These are phyloP conservation scores for Sorghum bicolor DNA, from an alignment of 176 grass and related monocot species.

Conservation along the genomic window Sorghum_bicolor_NCBIv3 NC_012870.2:63694501-63695000, in stretches of 20 bases:
- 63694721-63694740: background rate
- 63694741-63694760: background rate
- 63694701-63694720: background rate
- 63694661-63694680: background rate
- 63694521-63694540: background rate
- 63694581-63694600: constrained; percentile 3
- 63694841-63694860: background rate
- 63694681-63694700: background rate
- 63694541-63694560: background rate
- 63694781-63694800: background rate
- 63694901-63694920: background rate
- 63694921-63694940: background rate
- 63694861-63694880: constrained; percentile 32
- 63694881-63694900: constrained; percentile 16
- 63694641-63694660: background rate
- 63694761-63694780: constrained; percentile 19
- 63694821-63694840: constrained; percentile 1
- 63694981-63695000: constrained; percentile 19
- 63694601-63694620: background rate
- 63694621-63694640: background rate
- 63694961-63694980: constrained; percentile 20
- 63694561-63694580: background rate
- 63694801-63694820: constrained; percentile 2
- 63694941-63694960: constrained; percentile 17
- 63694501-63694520: background rate